Base-by-base conservation (phyloP, 805 yeast species). In the Peterozyma xylosa region DNA sequence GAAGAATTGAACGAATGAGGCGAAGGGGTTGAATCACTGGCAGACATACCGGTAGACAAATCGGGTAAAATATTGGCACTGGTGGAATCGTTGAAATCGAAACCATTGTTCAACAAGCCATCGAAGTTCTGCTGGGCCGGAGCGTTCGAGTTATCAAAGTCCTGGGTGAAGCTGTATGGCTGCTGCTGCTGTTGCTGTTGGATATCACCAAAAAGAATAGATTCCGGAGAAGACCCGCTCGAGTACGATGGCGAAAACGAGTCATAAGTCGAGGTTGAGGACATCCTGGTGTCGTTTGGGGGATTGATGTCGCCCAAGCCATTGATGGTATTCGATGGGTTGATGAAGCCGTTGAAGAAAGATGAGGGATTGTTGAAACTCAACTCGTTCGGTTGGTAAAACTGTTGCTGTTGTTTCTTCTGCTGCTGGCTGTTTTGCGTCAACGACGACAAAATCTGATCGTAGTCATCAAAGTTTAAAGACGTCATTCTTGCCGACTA, bases 151-250 rank as follows among this genome's bases (percentile, higher is more conserved):
- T 32, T 34, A 5, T 39, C 36, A 27, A 43, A 43, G 27, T 43
- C 33, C n/a, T 38, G 39, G 11, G 39, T 41, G 10, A 14, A 33
- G 10, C 37, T 16, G 30, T 34, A 41, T 34, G 35, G 29, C 29
- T 27, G 42, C 11, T 34, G 42, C 15, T 36, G 35, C 38, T 43
- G 32, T 13, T 37, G 32, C 10, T 17, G 13, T 11, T 21, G 21
- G 15, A 13, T 14, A 37, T 44, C 41, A 9, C 46, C 46, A 37
- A 59, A 50, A n/a, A 63, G 51, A 37, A 61, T 54, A 14, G 54
- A 63, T 40, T 63, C 68, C 4, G 68, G 68, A 2, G 67, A 63
- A 1, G 68, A 64, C 7, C 65, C 68, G 9, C 59, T 51, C 9
- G 65, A 60, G 14, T 38, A 17, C 11, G 47, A 37, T 9, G 68